Conservation (phyloP, 208 protist species). For the Trypanosoma platydactyli region DNA sequence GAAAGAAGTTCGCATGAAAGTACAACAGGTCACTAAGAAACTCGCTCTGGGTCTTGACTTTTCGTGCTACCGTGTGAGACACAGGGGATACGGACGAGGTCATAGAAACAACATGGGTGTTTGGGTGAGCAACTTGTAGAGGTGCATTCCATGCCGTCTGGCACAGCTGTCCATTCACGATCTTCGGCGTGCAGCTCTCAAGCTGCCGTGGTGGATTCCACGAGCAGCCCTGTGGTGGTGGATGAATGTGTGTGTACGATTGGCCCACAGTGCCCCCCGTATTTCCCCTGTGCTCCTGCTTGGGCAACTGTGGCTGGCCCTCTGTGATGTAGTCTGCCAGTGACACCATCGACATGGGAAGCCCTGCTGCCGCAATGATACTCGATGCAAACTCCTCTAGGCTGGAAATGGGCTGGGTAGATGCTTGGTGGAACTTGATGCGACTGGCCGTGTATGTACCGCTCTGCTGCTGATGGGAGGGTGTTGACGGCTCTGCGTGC, state of each 20-base stretch:
- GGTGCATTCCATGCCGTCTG: background rate
- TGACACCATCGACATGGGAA: conserved; percentile 54
- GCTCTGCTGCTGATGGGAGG: background rate
- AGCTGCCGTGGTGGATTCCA: background rate
- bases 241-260: background rate
- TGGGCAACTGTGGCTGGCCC: conserved; percentile 41
- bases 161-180: background rate
- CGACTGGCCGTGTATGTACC: conserved; percentile 10
- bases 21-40: conserved; percentile 72
- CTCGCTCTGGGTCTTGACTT: conserved; percentile 56
- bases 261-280: background rate
- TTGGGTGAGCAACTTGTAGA: background rate
- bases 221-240: conserved; percentile 4
- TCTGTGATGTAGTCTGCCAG: conserved; percentile 53
- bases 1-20: conserved; percentile 85
- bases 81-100: background rate
- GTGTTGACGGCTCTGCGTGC: background rate
- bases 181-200: background rate
- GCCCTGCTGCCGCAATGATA: conserved; percentile 62
- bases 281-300: background rate
- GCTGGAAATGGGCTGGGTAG: conserved; percentile 15
- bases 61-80: background rate
- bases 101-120: background rate
- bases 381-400: conserved; percentile 52
- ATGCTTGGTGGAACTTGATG: conserved; percentile 9